phyloP scores from a whole-genome alignment of 169 alveolate species.

The Plasmodium inui region DNA sequence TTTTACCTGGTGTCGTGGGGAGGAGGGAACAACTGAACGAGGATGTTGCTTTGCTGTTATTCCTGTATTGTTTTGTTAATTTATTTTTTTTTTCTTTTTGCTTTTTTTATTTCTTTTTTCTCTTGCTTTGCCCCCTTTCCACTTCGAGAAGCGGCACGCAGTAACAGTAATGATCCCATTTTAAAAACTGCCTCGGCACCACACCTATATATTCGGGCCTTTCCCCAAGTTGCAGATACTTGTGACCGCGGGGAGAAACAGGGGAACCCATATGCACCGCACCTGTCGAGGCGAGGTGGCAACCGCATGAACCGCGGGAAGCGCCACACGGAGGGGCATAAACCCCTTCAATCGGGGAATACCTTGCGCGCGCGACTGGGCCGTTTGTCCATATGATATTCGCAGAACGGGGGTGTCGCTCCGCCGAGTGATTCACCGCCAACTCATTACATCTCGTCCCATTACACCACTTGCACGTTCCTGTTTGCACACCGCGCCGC shows the following conservation, averaged over 20 bases:
- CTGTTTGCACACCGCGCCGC: neutral
- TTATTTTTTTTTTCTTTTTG: too few species aligned
- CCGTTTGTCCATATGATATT: neutral
- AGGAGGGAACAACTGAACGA: neutral
- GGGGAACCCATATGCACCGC: too few species aligned
- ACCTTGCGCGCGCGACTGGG: neutral
- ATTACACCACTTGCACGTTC: neutral
- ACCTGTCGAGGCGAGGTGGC: neutral
- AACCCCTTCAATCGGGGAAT: neutral
- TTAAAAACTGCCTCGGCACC: neutral
- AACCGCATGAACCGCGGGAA: neutral
- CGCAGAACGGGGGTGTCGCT: neutral
- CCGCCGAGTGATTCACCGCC: neutral
- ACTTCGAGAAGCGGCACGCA: neutral
- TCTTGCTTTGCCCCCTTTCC: neutral
- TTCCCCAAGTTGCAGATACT: neutral
- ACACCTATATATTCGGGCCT: neutral
- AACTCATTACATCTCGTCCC: neutral
- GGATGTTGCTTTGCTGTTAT: neutral
- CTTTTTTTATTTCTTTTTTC: too few species aligned
- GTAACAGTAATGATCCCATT: neutral
- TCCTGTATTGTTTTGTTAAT: neutral
- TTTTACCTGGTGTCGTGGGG: neutral
- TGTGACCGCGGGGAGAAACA: neutral
- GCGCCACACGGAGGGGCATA: neutral